These are phyloP conservation scores for Zymoseptoria brevis DNA, from an alignment of 2,329 filamentous ascomycete genomes.

Conservation along the genomic window DNA sequence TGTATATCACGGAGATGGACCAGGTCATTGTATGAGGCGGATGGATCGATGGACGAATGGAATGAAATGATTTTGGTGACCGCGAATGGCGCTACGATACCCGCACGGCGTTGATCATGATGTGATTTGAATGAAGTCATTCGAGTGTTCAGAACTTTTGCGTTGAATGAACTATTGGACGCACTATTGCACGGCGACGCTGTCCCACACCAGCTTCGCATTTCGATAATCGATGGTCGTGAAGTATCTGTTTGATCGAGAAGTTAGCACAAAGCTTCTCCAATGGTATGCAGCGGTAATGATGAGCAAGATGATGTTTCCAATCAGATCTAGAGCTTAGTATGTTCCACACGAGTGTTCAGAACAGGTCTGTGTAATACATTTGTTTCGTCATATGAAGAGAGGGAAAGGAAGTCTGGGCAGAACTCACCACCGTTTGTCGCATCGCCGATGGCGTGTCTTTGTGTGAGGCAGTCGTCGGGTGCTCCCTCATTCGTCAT, in stretches of 20 bases:
- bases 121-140: background rate
- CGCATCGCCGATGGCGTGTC: background rate
- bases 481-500: constrained; percentile 1
- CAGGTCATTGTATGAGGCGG: constrained; percentile 55
- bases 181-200: background rate
- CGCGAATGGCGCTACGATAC: background rate
- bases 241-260: background rate
- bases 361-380: constrained; percentile 27
- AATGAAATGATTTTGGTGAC: background rate
- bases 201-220: background rate
- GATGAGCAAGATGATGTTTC: background rate
- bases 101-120: background rate
- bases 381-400: constrained; percentile 20
- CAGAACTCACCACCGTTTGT: background rate
- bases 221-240: background rate
- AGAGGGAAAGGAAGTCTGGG: background rate
- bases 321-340: constrained; percentile 12
- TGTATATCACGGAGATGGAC: constrained; percentile 99
- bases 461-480: background rate
- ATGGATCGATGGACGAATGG: background rate
- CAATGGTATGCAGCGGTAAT: background rate
- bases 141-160: background rate
- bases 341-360: constrained; percentile 22
- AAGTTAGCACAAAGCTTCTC: background rate
- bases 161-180: background rate